A percentile compares a stretch with the other conserved stretches of the same genome.
Evolutionary conservation across 2,329 filamentous ascomycete species (phyloP).

Genomic region (Microdochium bolleyi): DNA sequence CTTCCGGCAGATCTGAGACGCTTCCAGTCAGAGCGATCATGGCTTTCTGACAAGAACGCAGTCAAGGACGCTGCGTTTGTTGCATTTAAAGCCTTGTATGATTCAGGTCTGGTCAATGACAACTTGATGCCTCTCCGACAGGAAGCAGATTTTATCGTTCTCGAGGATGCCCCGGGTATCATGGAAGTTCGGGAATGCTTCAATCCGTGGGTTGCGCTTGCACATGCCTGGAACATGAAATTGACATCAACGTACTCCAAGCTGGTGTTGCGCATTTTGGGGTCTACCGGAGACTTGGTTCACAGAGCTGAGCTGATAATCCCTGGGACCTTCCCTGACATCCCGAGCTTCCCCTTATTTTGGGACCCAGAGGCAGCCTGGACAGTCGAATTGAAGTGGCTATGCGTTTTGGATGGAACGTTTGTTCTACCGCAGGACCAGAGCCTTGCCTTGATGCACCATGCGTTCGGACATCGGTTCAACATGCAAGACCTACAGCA

Average conservation of each 20-base stretch:
- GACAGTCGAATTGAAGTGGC: conserved; percentile 23
- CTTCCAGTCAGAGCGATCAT: conserved; percentile 42
- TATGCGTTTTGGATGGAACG: conserved; percentile 8
- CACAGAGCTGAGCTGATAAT: conserved; percentile 34
- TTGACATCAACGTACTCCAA: background rate
- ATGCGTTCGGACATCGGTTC: conserved; percentile 42
- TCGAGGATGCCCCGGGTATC: conserved; percentile 27
- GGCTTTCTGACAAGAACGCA: conserved; percentile 65
- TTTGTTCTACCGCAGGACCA: conserved; percentile 26
- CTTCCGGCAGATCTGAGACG: conserved; percentile 55
- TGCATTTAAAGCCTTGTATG: conserved; percentile 64
- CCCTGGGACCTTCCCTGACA: conserved; percentile 30
- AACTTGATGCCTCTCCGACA: conserved; percentile 59
- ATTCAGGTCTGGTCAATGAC: conserved; percentile 66
- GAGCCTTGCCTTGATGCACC: conserved; percentile 32
- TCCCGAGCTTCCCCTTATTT: conserved; percentile 28
- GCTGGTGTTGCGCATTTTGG: conserved; percentile 23
- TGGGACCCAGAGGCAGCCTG: conserved; percentile 27
- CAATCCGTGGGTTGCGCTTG: conserved; percentile 38
- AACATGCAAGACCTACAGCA: conserved; percentile 26
- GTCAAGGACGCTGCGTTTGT: conserved; percentile 77
- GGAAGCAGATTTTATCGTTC: conserved; percentile 28
- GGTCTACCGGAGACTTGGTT: conserved; percentile 11
- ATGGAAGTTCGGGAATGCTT: conserved; percentile 26
- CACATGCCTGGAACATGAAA: conserved; percentile 28